Evolutionary conservation across 2,329 filamentous ascomycete genomes (phyloP).

Genomic region (Chalara sp.): DNA sequence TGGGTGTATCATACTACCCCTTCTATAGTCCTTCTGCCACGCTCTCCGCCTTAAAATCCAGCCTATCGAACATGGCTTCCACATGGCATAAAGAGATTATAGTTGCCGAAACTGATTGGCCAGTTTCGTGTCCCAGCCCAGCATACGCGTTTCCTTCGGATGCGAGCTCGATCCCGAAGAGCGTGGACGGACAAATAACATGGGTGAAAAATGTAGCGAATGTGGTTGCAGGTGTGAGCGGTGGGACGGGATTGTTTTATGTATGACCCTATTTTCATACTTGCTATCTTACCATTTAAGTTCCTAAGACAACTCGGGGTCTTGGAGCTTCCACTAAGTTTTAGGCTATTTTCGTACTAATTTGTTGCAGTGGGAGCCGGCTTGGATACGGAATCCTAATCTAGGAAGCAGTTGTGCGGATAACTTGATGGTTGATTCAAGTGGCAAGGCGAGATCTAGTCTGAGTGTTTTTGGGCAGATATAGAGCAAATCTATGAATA

Average conservation of each 20-base stretch:
- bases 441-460: slow-evolving; percentile 48
- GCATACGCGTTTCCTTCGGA: slow-evolving; percentile 54
- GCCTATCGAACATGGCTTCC: slow-evolving; percentile 50
- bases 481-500: too few species aligned
- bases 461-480: slow-evolving; percentile 40
- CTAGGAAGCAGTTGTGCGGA: slow-evolving; percentile 60
- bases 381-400: slow-evolving; percentile 59
- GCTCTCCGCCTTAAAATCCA: slow-evolving; percentile 46
- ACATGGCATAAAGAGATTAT: slow-evolving; percentile 59
- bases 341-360: too few species aligned
- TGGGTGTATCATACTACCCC: slow-evolving; percentile 69
- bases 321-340: too few species aligned
- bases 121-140: slow-evolving; percentile 53
- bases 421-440: slow-evolving; percentile 54
- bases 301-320: too few species aligned
- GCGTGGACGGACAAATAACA: slow-evolving; percentile 52
- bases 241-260: slow-evolving; percentile 58
- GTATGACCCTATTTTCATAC: too few species aligned
- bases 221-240: slow-evolving; percentile 44
- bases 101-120: slow-evolving; percentile 69
- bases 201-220: slow-evolving; percentile 55
- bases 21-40: slow-evolving; percentile 59
- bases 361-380: slow-evolving; percentile 53
- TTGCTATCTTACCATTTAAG: too few species aligned
- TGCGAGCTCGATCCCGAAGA: slow-evolving; percentile 52